Evolutionary conservation across 2,329 filamentous ascomycete genomes (phyloP).

Genomic region (Plectosphaerella plurivora): DNA sequence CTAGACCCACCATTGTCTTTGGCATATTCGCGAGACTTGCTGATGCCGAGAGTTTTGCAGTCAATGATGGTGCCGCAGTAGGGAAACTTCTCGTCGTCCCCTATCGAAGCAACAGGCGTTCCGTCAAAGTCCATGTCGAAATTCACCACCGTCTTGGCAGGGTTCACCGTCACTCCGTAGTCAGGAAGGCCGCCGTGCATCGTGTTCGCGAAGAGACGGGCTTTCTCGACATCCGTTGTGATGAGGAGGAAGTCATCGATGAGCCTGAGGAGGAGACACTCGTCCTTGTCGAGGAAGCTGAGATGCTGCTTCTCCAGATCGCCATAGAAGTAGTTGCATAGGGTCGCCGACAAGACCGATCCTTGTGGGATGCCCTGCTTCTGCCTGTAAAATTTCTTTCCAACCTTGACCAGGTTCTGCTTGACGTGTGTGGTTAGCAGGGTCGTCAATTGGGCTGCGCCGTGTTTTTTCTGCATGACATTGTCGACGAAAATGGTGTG

Average conservation of each 20-base stretch:
- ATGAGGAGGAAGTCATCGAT: slow-evolving; percentile 94
- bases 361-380: slow-evolving; percentile 89
- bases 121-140: slow-evolving; percentile 63
- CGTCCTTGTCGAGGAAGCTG: slow-evolving; percentile 53
- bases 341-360: slow-evolving; percentile 76
- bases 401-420: slow-evolving; percentile 81
- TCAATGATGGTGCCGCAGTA: slow-evolving; percentile 85
- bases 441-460: slow-evolving; percentile 56
- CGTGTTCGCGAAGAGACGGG: slow-evolving; percentile 65
- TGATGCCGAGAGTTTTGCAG: slow-evolving; percentile 68
- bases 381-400: slow-evolving; percentile 84
- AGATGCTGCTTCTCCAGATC: slow-evolving; percentile 72
- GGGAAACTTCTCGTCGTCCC: slow-evolving; percentile 56
- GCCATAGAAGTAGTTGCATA: slow-evolving; percentile 97
- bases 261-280: slow-evolving; percentile 71
- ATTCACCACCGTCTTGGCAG: slow-evolving; percentile 77
- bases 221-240: slow-evolving; percentile 64
- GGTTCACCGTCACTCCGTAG: slow-evolving; percentile 77
- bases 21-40: slow-evolving; percentile 58
- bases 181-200: slow-evolving; percentile 77
- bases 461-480: slow-evolving; percentile 52
- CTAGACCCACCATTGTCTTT: slow-evolving; percentile 42
- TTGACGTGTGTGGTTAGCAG: slow-evolving; percentile 77
- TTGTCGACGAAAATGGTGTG: slow-evolving; percentile 77
- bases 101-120: slow-evolving; percentile 42